Conservation (phyloP, 2,329 filamentous ascomycete species). For the Ophiocordyceps camponoti-saundersi region DNA sequence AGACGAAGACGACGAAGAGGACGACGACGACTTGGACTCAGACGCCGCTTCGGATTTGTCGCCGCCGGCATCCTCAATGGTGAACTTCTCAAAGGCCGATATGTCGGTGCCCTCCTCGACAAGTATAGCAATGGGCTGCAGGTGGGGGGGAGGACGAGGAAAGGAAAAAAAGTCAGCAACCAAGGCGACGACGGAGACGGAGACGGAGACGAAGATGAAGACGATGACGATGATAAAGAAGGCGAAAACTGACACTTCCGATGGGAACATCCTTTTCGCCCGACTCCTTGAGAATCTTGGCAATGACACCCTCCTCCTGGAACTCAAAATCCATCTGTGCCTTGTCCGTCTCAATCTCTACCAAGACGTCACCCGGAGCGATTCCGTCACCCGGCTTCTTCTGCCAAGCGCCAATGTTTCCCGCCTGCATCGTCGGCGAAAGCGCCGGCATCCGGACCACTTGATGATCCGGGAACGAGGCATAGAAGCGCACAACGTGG, state of each 20-base stretch:
- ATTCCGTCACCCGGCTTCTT: conserved; percentile 88
- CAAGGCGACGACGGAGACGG: no score
- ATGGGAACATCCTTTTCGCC: conserved; percentile 90
- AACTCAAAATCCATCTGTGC: conserved; percentile 99
- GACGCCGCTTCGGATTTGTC: conserved; percentile 39
- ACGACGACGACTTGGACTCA: not conserved
- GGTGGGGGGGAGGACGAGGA: not conserved
- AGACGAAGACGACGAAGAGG: not conserved
- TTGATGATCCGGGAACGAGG: conserved; percentile 83
- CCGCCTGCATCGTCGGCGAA: conserved; percentile 92
- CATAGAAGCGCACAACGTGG: conserved; percentile 48
- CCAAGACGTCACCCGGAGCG: conserved; percentile 81
- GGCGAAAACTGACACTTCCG: conserved; percentile 59
- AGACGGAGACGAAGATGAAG: not conserved
- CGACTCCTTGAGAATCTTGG: conserved; percentile 82
- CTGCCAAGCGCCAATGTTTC: conserved; percentile 95
- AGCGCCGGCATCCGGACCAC: conserved; percentile 96
- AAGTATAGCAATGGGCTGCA: conserved; percentile 83
- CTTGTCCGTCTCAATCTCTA: conserved; percentile 99
- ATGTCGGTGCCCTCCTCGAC: conserved; percentile 85
- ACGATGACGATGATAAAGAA: not conserved
- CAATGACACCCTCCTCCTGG: conserved; percentile 91
- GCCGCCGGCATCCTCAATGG: conserved; percentile 77
- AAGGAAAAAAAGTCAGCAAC: not conserved
- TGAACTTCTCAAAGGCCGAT: conserved; percentile 76